A percentile compares a stretch with the other conserved stretches of the same genome.
phyloP scores from a whole-genome alignment of 441 rosid species.

The Adansonia grandidieri region DNA sequence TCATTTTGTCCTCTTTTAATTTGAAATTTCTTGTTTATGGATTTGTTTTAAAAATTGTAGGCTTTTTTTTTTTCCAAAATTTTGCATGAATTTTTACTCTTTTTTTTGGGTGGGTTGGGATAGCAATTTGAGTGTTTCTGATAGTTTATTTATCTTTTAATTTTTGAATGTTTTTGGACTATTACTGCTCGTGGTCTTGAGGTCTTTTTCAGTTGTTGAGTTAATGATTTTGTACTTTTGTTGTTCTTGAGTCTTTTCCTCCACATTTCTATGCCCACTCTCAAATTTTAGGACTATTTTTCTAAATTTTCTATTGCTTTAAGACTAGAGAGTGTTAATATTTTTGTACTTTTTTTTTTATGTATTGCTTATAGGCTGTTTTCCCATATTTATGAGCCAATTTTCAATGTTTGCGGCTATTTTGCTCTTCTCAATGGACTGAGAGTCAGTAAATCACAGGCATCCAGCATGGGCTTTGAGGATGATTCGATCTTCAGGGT shows the following conservation, averaged over 20 bases:
- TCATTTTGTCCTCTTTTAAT: no score
- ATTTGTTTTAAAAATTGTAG: neutral
- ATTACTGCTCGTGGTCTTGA: neutral
- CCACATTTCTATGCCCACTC: neutral
- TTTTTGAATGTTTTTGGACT: neutral
- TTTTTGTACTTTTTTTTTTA: neutral
- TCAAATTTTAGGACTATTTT: neutral
- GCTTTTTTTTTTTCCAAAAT: neutral
- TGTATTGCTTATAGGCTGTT: neutral
- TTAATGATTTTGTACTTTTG: conserved; percentile 10
- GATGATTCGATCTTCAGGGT: neutral
- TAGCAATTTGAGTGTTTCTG: neutral
- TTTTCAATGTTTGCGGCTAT: neutral
- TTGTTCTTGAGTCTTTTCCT: neutral
- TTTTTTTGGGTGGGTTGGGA: neutral
- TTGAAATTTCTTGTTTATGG: neutral
- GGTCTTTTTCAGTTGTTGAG: neutral
- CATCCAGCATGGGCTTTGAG: neutral
- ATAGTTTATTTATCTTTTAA: no score
- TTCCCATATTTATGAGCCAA: neutral
- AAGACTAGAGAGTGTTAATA: neutral
- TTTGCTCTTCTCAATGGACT: neutral
- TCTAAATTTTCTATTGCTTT: neutral
- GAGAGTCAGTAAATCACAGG: neutral
- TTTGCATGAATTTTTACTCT: neutral